Conservation (phyloP, 202 grass and related monocot species). For the Brachypodium distachyon region DNA sequence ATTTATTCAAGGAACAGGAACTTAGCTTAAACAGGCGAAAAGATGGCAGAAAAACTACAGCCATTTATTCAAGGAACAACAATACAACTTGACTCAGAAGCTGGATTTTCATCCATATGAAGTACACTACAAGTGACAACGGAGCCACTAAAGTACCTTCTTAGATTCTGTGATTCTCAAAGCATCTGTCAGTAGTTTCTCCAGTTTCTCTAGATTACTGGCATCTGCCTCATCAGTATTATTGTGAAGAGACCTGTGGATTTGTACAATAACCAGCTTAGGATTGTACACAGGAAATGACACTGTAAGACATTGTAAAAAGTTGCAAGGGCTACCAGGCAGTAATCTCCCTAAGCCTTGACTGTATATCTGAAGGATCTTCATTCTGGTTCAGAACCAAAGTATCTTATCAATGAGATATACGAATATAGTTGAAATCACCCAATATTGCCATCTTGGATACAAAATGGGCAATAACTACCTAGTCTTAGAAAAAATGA, state of each 20-base stretch:
- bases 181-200: conserved; percentile 46
- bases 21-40: not conserved
- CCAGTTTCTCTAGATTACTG: conserved; percentile 37
- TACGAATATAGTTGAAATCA: not conserved
- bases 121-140: not conserved
- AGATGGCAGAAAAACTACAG: not conserved
- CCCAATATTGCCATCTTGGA: not conserved
- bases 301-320: not conserved
- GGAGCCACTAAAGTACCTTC: conserved; percentile 6
- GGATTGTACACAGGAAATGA: not conserved
- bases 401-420: conserved; percentile 11
- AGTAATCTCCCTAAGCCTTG: conserved; percentile 23
- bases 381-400: not conserved
- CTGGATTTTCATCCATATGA: not conserved
- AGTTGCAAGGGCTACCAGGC: conserved; percentile 15
- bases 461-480: not conserved
- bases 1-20: no score
- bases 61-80: not conserved
- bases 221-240: conserved; percentile 29
- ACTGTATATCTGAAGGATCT: conserved; percentile 22
- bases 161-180: conserved; percentile 31
- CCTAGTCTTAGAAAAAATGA: not conserved
- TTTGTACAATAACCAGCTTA: not conserved
- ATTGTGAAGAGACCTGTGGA: conserved; percentile 37
- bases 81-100: not conserved